A percentile compares a stretch with the other conserved stretches of the same genome.
phyloP scores from a whole-genome alignment of 768 basidiomycete species.

The Saitozyma sp. region DNA sequence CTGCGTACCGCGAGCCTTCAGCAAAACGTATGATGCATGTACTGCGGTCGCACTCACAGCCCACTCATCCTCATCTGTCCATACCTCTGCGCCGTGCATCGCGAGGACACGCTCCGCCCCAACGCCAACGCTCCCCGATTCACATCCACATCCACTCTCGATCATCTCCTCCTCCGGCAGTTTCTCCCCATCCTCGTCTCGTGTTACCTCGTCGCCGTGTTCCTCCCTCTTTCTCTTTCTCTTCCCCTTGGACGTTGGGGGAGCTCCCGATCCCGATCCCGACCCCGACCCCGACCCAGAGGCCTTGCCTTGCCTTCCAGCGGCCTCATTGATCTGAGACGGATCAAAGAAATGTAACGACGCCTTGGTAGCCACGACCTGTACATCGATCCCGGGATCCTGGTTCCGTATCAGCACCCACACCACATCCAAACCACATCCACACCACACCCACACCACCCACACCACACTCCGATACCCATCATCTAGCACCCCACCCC shows the following conservation, averaged over 20 bases:
- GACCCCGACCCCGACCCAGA: too few relatives aligned
- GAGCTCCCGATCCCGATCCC: too few relatives aligned
- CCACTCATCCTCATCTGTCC: constrained; percentile 95
- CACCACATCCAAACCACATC: neutral
- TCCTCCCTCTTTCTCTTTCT: too few relatives aligned
- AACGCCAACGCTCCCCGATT: constrained; percentile 53
- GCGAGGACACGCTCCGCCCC: too few relatives aligned
- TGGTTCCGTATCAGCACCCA: constrained; percentile 45
- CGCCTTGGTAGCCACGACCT: constrained; percentile 78
- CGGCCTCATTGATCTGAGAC: constrained; percentile 24
- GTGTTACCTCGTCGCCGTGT: too few relatives aligned
- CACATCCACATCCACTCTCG: neutral
- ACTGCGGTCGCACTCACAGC: constrained; percentile 58
- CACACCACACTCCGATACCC: neutral
- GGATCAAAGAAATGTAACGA: constrained; percentile 74
- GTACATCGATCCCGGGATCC: constrained; percentile 73
- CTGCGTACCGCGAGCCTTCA: constrained; percentile 53
- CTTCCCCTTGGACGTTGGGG: too few relatives aligned
- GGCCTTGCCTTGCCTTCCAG: too few relatives aligned
- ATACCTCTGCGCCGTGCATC: constrained; percentile 57
- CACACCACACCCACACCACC: neutral
- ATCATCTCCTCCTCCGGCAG: neutral
- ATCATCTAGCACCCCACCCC: neutral
- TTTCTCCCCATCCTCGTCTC: too few relatives aligned
- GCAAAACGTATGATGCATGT: too few relatives aligned